Base-by-base conservation (phyloP, 345 rosid genomes). In the Erysimum cheiranthoides region DNA sequence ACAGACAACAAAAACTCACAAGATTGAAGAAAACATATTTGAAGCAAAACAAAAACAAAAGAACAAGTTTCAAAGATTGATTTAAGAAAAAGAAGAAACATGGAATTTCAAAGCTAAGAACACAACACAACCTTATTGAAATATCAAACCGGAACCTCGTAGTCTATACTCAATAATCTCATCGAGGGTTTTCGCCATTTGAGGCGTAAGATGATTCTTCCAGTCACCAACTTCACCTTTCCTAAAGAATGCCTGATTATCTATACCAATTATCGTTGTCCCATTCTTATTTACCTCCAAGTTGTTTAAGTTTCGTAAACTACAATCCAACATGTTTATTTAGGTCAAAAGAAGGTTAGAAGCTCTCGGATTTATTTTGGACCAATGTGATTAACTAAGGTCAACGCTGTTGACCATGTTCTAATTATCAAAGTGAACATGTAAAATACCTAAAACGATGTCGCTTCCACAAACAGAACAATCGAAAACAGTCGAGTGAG, bases 211-310 rank as follows among this genome's bases (percentile, higher is more conserved):
- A 80, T 84, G 52, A 75, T 85, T 84, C 43, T 39, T 57, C 78
- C 81, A 85, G 5, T 87, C 93, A 31, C 91, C 88, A 14, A 85
- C 81, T 66, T 80, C 81, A 25, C 93, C 93, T 73, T 76, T 81
- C 50, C 93, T 74, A 47, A 85, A 87, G 54, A 81, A 85, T 0
- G 43, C n/a, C 11, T 69, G 49, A 39, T 66, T 56, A 51, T 60
- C 70, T 43, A 79, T 27, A 5, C 85, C 88, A 38, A 83, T 43
- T 9, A 64, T 10, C 50, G 80, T 35, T 21, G 66, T 80, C 12
- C 87, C 86, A 0, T 27, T 70, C 66, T 67, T 81, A 56, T 89
- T 87, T 36, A 87, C 85, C 38, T 87, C 84, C 72, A 85, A 49
- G 14, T 72, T 86, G 25, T 84, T 84, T 84, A 88, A 25, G 12